Evolutionary conservation across 1,139 yeast species (phyloP).

Genomic region (Suhomyces bolitotheri): DNA sequence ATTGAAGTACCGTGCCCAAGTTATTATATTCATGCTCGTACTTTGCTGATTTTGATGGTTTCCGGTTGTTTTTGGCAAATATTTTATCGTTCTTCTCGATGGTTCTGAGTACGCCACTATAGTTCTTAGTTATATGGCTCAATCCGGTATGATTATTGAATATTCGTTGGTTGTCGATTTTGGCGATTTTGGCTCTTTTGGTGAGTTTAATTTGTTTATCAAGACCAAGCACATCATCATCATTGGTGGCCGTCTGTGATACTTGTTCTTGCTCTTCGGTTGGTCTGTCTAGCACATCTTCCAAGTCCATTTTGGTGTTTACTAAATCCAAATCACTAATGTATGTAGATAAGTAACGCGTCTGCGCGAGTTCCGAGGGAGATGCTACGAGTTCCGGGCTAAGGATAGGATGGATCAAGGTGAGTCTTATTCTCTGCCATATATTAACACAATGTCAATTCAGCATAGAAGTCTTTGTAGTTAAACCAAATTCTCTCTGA

Average conservation of each 20-base stretch:
- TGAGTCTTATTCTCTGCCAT: too few relatives aligned
- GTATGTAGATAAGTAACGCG: too few relatives aligned
- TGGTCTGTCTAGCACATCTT: slow-evolving; percentile 8
- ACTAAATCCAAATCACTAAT: too few relatives aligned
- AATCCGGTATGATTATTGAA: slow-evolving; percentile 48
- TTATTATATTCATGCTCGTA: slow-evolving; percentile 45
- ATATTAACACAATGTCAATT: too few relatives aligned
- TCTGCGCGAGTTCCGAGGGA: too few relatives aligned
- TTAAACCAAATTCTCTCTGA: too few relatives aligned
- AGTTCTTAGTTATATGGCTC: slow-evolving; percentile 44
- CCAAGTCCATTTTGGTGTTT: slow-evolving; percentile 12
- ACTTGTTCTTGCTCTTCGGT: not conserved
- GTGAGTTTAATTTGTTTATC: slow-evolving; percentile 42
- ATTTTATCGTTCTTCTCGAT: slow-evolving; percentile 32
- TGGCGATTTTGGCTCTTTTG: slow-evolving; percentile 36
- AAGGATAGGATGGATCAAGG: too few relatives aligned
- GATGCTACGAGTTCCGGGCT: too few relatives aligned
- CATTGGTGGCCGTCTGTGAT: not conserved
- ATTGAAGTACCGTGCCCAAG: slow-evolving; percentile 51
- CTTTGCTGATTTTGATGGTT: slow-evolving; percentile 23
- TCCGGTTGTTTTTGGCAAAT: slow-evolving; percentile 19
- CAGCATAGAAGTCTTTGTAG: too few relatives aligned
- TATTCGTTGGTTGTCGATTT: slow-evolving; percentile 51
- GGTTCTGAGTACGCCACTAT: slow-evolving; percentile 32
- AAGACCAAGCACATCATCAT: slow-evolving; percentile 39